Evolutionary conservation across 2,329 filamentous ascomycete genomes (phyloP), one percentile per base, ranked within the genome.

Genomic region (Cladosporium phlei): DNA sequence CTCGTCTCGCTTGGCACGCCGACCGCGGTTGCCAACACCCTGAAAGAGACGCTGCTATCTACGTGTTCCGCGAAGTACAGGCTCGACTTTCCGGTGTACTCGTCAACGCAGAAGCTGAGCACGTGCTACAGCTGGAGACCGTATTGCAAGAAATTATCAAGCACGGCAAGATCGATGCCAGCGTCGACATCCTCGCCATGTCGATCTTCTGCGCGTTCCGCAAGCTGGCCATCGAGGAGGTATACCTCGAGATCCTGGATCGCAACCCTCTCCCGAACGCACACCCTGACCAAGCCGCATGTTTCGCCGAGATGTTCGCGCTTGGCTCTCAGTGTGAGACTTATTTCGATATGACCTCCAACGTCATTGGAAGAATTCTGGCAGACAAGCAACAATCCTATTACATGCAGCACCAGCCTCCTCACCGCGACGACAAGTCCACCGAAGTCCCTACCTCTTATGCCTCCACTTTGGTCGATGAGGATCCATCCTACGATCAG

Each of bases 271-370:
- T 82, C 8, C 80, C 80, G 60, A 77, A 80, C 45, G 70, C 74
- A 16, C 79, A 80, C 47, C 69, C 78, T 2, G 80, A 83, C 47
- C 80, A 83, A 59, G 79, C 79, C 11, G 79, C 78, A 24, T 78
- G 78, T 5, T 83, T 83, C 55, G 75, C 79, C 1, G 80, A 83
- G 57, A 73, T 80, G 0, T 83, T 80, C 62, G 79, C 78, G 0
- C 66, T 82, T 2, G 80, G 80, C 1, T 82, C 79, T 3, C 75
- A 79, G 45, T 83, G 80, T 55, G 78, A 82, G 50, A 70, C 75
- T 1, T 83, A 82, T 56, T 80, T 83, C 48, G 78, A 79, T 49
- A 71, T 82, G 51, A 55, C 51, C 16, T 49, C 54, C 2, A 51
- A 51, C 19, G 52, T 48, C 7, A 42, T 56, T n/a, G 54, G 54